Percentiles rank a stretch among this genome's conserved stretches.
Evolutionary conservation across 208 protist genomes (phyloP).

Genomic region (Trichomonas vaginalis): DNA sequence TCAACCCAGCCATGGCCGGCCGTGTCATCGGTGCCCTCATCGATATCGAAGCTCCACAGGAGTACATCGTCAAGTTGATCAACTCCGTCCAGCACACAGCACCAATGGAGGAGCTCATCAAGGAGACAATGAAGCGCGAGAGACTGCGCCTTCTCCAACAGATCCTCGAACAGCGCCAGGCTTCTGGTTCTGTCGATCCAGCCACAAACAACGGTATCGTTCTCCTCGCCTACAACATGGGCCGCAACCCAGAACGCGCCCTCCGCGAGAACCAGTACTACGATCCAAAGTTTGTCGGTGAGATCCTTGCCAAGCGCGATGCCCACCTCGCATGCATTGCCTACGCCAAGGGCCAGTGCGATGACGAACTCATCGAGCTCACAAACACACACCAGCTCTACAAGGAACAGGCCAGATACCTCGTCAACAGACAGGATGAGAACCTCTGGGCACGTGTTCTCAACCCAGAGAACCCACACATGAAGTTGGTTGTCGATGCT

Average conservation of each 20-base stretch:
- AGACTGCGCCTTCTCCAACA: slow-evolving; percentile 83
- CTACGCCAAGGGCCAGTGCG: slow-evolving; percentile 62
- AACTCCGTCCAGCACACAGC: slow-evolving; percentile 69
- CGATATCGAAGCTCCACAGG: slow-evolving; percentile 83
- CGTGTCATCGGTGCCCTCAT: slow-evolving; percentile 87
- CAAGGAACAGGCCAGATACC: slow-evolving; percentile 77
- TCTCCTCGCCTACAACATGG: neutral
- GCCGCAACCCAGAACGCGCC: neutral
- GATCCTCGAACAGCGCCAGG: slow-evolving; percentile 83
- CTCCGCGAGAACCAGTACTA: slow-evolving; percentile 15
- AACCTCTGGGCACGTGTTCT: slow-evolving; percentile 90
- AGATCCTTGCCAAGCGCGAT: neutral
- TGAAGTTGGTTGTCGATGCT: slow-evolving; percentile 78
- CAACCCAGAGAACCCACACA: slow-evolving; percentile 62
- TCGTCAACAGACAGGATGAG: slow-evolving; percentile 81
- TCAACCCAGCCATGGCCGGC: slow-evolving; percentile 28
- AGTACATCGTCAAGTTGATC: slow-evolving; percentile 81
- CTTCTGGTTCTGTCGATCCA: slow-evolving; percentile 51
- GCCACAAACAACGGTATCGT: slow-evolving; percentile 12
- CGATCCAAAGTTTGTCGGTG: neutral
- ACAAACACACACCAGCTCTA: slow-evolving; percentile 84
- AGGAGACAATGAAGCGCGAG: slow-evolving; percentile 58
- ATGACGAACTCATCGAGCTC: slow-evolving; percentile 83
- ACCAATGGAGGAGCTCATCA: slow-evolving; percentile 49
- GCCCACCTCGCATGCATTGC: slow-evolving; percentile 13